Conservation (phyloP, 768 basidiomycete species). For the Lactarius pseudohatsudake region DNA sequence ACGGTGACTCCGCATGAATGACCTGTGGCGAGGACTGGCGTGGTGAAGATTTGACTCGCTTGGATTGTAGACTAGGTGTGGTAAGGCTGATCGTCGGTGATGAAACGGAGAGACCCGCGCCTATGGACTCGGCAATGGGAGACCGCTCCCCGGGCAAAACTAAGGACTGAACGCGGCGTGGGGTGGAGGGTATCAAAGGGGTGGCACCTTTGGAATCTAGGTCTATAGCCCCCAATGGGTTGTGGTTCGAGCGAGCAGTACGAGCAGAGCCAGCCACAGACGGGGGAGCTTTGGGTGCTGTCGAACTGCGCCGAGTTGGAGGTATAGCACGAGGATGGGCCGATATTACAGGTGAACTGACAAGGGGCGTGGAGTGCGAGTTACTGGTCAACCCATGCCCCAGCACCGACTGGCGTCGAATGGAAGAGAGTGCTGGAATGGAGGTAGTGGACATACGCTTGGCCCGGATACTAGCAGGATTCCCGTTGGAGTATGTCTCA, state of each 20-base stretch:
- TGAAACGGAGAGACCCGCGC: constrained; percentile 27
- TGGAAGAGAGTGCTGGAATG: constrained; percentile 30
- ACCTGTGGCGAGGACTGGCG: constrained; percentile 26
- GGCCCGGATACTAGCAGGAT: constrained; percentile 39
- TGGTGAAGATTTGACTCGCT: constrained; percentile 20
- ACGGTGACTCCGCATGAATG: constrained; percentile 30
- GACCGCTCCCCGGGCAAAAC: constrained; percentile 38
- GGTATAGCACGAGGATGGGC: constrained; percentile 30
- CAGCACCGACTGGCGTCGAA: constrained; percentile 31
- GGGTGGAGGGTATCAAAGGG: constrained; percentile 32
- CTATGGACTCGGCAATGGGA: constrained; percentile 31
- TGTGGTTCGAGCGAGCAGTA: constrained; percentile 32
- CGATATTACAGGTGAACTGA: constrained; percentile 34
- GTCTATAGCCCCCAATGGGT: constrained; percentile 27
- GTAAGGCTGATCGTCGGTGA: constrained; percentile 26
- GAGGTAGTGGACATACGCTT: constrained; percentile 38
- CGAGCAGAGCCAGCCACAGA: constrained; percentile 34
- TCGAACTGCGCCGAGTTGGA: constrained; percentile 17
- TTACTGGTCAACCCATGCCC: constrained; percentile 28
- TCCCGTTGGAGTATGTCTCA: constrained; percentile 31
- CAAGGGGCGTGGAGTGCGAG: constrained; percentile 31
- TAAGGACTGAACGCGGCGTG: constrained; percentile 48
- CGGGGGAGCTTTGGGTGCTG: constrained; percentile 30
- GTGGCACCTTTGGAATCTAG: constrained; percentile 26
- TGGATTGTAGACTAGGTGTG: constrained; percentile 24